Evolutionary conservation across 2,329 filamentous ascomycete genomes (phyloP), one percentile per base, ranked within the genome.

Genomic region (Cladorrhinum sp.): DNA sequence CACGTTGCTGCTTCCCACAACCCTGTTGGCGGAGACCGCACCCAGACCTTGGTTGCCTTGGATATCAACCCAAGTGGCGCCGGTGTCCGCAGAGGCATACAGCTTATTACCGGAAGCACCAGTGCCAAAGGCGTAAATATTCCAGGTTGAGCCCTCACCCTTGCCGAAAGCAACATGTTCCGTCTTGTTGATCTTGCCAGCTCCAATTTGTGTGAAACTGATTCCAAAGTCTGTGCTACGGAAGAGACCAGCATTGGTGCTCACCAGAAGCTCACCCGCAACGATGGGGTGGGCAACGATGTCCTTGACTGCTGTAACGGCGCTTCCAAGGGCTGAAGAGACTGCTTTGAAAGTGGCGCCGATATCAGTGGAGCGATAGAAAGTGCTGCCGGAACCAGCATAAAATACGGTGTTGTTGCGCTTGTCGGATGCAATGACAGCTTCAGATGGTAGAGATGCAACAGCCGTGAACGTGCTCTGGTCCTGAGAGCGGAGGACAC

Each of bases 191-290:
- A 81, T 63, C 8, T 56, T 57, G 1, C 63, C 63, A 0, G 70
- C 66, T 4, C 75, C 73, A 0, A 77, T 66, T 24, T 75, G 69
- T 0, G 75, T 73, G 64, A 85, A 85, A 1, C 75, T 76, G 3
- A 70, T 68, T 4, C 81, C 84, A 36, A 73, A 83, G 68, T 85
- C 70, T 5, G 77, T 80, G 9, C 80, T 83, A 65, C 78, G 78
- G 73, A 81, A 85, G 52, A 86, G 70, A 5, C 84, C 84, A 0
- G 67, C 72, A 57, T 84, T 76, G 0, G 83, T 85, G 1, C 82
- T 83, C 1, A 82, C 82, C 71, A 79, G 84, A 52, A 90, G 78
- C 52, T 86, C 82, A 12, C 88, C 86, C 0, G 84, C 82, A 10
- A 77, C 75, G 5, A 79, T 77, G 0, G 85, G 85, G 63, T 87